Conservation (phyloP, 768 basidiomycete genomes). For the Trametes elegans region DNA sequence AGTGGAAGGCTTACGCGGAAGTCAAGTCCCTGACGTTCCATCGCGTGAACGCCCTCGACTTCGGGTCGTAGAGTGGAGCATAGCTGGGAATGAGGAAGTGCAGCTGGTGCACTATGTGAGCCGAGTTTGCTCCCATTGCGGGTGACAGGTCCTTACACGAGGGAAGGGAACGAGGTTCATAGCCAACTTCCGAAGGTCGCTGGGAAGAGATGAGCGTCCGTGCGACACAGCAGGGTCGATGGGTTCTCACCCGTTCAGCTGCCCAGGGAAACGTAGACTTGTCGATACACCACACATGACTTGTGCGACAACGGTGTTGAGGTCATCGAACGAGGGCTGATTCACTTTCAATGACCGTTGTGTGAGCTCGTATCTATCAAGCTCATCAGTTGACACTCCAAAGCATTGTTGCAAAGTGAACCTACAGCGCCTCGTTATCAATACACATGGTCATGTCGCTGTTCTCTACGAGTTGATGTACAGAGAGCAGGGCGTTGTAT, state of each 20-base stretch:
- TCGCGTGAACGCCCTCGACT: constrained; percentile 57
- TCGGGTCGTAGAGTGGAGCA: constrained; percentile 79
- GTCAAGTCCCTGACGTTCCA: constrained; percentile 69
- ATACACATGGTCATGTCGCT: constrained; percentile 82
- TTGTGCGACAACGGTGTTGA: constrained; percentile 77
- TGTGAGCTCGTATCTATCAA: constrained; percentile 67
- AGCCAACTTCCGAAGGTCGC: constrained; percentile 84
- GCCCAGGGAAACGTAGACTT: constrained; percentile 89
- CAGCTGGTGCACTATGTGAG: constrained; percentile 45
- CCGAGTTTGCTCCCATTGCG: background rate
- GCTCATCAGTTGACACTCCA: background rate
- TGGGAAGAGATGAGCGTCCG: constrained; percentile 26
- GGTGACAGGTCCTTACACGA: constrained; percentile 61
- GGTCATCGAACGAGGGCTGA: constrained; percentile 58
- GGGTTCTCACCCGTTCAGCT: constrained; percentile 72
- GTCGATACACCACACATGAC: constrained; percentile 97
- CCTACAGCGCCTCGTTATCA: constrained; percentile 82
- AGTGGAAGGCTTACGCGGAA: constrained; percentile 51
- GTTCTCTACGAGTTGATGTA: constrained; percentile 88
- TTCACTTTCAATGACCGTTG: constrained; percentile 63
- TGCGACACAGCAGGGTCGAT: constrained; percentile 1
- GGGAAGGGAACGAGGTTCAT: constrained; percentile 98
- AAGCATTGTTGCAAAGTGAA: no score
- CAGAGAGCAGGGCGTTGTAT: constrained; percentile 81
- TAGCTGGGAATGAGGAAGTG: constrained; percentile 98